A percentile compares a stretch with the other conserved stretches of the same genome.
Conservation (phyloP, 2,329 filamentous ascomycete species). For the Botrytis tulipae region DNA sequence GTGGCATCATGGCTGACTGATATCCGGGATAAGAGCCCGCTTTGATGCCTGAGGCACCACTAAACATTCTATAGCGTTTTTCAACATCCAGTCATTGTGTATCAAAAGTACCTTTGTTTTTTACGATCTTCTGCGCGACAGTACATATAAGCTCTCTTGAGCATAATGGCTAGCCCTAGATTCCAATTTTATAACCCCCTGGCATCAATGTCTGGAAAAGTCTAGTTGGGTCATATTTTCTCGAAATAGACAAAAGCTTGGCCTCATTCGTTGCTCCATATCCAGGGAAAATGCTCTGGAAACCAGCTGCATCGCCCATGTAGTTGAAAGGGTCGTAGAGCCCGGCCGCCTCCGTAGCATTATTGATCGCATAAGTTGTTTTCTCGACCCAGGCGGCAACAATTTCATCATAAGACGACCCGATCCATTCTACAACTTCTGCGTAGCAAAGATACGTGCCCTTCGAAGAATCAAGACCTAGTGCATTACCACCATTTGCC, state of each 20-base stretch:
- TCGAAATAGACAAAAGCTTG: neutral
- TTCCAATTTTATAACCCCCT: neutral
- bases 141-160: neutral
- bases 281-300: neutral
- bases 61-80: neutral
- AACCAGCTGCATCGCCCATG: neutral
- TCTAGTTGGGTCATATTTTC: neutral
- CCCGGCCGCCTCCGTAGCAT: neutral
- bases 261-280: neutral
- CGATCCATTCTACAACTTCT: neutral
- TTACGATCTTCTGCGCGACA: neutral
- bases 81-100: neutral
- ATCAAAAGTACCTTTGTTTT: neutral
- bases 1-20: too few species aligned
- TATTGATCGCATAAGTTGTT: neutral
- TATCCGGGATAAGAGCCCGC: too few species aligned
- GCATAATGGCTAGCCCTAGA: neutral
- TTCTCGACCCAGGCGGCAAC: neutral
- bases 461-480: neutral
- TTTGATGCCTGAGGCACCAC: neutral
- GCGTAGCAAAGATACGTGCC: neutral
- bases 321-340: neutral
- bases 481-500: neutral
- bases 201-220: neutral
- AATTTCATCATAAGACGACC: neutral